A percentile compares a stretch with the other conserved stretches of the same genome.
Evolutionary conservation across 106 monocot species (phyloP).

Genomic region (Iris macrosiphon): DNA sequence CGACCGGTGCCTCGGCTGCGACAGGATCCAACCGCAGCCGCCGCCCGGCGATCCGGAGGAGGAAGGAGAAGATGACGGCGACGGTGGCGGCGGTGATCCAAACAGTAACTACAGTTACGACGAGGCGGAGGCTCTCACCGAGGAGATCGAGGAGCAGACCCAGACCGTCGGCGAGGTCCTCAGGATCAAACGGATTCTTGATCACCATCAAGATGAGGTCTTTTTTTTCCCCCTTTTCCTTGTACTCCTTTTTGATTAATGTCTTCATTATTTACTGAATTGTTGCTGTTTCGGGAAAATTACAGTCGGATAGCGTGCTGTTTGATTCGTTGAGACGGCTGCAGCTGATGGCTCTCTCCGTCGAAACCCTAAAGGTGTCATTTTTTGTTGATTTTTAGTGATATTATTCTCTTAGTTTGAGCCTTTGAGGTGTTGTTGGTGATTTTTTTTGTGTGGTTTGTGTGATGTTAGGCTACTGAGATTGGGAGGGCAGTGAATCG

Average conservation of each 20-base stretch:
- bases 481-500: constrained; percentile 70
- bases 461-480: constrained; percentile 46
- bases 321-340: constrained; percentile 76
- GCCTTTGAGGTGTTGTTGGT: too few species aligned
- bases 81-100: too few species aligned
- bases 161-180: constrained; percentile 60
- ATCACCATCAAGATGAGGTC: constrained; percentile 56
- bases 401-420: too few species aligned
- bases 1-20: constrained; percentile 24
- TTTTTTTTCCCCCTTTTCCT: constrained; percentile 1
- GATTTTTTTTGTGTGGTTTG: neutral
- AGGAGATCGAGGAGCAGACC: constrained; percentile 66
- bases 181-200: constrained; percentile 60
- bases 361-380: too few species aligned
- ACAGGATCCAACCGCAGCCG: constrained; percentile 15
- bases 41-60: too few species aligned
- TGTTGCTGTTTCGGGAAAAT: too few species aligned
- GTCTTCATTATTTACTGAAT: too few species aligned
- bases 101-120: constrained; percentile 62
- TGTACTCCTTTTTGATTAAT: neutral
- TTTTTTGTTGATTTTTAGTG: too few species aligned
- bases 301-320: constrained; percentile 64
- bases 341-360: constrained; percentile 69
- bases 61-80: constrained; percentile 29
- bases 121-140: constrained; percentile 68